Base-by-base conservation (phyloP, 305 asterid species). In the Striga hermonthica region DNA sequence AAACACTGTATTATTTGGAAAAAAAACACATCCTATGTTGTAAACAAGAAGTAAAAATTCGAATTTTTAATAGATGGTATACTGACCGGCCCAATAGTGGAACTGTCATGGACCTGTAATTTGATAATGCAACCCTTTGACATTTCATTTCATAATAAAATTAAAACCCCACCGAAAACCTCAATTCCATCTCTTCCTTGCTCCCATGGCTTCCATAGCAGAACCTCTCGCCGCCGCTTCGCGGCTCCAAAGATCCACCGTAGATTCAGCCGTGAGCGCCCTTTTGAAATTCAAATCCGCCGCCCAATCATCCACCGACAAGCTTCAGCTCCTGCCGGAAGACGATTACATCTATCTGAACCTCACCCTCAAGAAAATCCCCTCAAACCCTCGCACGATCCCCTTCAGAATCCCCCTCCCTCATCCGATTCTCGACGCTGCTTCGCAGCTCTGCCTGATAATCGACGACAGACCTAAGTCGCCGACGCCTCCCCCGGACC, bases 281-380 rank as follows among this genome's bases (percentile, higher is more conserved):
- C 76, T 89, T 6, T 52, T 84, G 37, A 91, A 84, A 61, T 65
- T 84, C 88, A 87, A 81, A 53, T 83, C 79, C 3, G 35, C 78
- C 5, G 45, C 77, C 4, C 76, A 80, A 34, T 78, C 92, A 0
- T 44, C 80, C 35, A 35, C 65, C 57, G 82, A 83, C 41, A 87
- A 82, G 75, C 84, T 78, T 4, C 90, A 87, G 50, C 84, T 91
- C 7, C 82, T 91, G 5, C 91, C 95, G 11, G 66, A 74, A 22
- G 98, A 91, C 12, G 97, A 91, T 60, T 87, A 78, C 58, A 57
- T 91, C 54, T 91, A 85, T 76, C 97, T 91, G 55, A 86, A 81
- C 57, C 70, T 89, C 49, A 87, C 95, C 57, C 90, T 89, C 38
- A 83, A 79, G 69, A 89, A 83, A 73, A 83, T 91, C 74, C 98